These are phyloP conservation scores for Rhodotorula paludigena DNA, from an alignment of 768 basidiomycete species.

Conservation along the genomic window DNA sequence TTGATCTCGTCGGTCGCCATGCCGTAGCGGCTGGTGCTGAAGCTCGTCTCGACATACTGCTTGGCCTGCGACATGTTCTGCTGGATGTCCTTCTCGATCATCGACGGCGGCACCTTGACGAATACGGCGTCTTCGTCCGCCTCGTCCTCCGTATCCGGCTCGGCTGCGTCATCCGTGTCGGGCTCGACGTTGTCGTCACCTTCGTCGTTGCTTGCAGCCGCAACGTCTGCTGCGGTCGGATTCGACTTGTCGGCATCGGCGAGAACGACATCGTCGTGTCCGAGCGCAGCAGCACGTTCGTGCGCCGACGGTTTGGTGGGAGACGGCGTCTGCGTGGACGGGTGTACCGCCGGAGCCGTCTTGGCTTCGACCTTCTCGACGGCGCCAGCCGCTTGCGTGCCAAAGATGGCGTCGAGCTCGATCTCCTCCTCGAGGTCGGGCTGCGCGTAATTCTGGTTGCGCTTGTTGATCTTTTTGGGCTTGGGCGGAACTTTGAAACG, in stretches of 20 bases:
- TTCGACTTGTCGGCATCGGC: constrained; percentile 47
- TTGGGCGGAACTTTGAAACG: constrained; percentile 46
- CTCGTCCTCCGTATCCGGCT: constrained; percentile 26
- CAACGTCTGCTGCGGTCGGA: constrained; percentile 45
- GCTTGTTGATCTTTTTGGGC: constrained; percentile 34
- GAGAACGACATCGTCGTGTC: constrained; percentile 46
- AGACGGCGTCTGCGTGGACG: not conserved
- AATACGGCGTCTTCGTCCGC: constrained; percentile 37
- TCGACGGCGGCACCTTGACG: constrained; percentile 60
- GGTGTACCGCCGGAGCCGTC: not conserved
- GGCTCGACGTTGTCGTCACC: constrained; percentile 44
- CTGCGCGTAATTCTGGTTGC: constrained; percentile 5
- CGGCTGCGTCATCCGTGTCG: constrained; percentile 8
- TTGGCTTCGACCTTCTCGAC: constrained; percentile 10
- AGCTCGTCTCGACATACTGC: constrained; percentile 45
- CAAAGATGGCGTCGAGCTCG: constrained; percentile 16
- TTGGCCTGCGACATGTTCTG: constrained; percentile 62
- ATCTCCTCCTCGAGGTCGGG: constrained; percentile 8
- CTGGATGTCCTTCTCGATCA: constrained; percentile 69
- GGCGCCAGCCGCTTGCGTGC: constrained; percentile 18
- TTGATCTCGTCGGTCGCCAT: constrained; percentile 72
- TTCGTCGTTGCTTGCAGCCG: constrained; percentile 42
- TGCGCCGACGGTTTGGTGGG: not conserved
- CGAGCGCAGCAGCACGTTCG: constrained; percentile 3
- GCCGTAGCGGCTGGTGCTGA: constrained; percentile 60